These are phyloP conservation scores for Penicillium desertorum DNA, from an alignment of 495 filamentous ascomycete genomes.

Conservation along the genomic window DNA sequence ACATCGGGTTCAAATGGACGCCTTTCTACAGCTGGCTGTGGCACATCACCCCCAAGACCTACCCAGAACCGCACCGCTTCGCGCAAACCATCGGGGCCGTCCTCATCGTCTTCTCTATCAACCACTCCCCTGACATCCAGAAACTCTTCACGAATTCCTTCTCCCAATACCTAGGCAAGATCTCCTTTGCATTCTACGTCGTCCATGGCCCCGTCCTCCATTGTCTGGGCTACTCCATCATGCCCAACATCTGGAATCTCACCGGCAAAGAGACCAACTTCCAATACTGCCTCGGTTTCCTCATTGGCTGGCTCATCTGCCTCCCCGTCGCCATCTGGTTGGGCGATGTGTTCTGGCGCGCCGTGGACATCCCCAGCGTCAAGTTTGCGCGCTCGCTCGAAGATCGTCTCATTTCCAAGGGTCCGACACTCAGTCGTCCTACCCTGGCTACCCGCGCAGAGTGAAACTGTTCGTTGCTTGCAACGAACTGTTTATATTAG, in stretches of 20 bases:
- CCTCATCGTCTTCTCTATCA: slow-evolving; percentile 55
- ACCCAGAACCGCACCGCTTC: slow-evolving; percentile 46
- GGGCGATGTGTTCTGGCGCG: slow-evolving; percentile 59
- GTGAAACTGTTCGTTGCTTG: not conserved
- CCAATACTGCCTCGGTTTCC: slow-evolving; percentile 51
- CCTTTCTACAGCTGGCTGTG: slow-evolving; percentile 48
- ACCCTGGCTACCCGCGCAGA: slow-evolving; percentile 14
- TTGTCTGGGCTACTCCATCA: slow-evolving; percentile 47
- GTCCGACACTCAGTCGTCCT: slow-evolving; percentile 6
- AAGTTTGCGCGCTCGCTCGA: slow-evolving; percentile 56
- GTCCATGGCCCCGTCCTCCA: slow-evolving; percentile 61
- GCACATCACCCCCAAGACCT: slow-evolving; percentile 41
- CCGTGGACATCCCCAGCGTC: slow-evolving; percentile 58
- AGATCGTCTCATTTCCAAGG: slow-evolving; percentile 33
- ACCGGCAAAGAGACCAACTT: slow-evolving; percentile 53
- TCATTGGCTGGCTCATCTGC: slow-evolving; percentile 50
- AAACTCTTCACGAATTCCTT: slow-evolving; percentile 53
- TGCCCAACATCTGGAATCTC: slow-evolving; percentile 54
- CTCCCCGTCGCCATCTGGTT: slow-evolving; percentile 55
- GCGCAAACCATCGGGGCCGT: slow-evolving; percentile 53
- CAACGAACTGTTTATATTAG: not conserved
- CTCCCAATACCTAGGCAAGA: slow-evolving; percentile 61
- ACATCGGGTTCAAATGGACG: slow-evolving; percentile 45
- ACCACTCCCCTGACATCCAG: slow-evolving; percentile 53
- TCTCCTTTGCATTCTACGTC: slow-evolving; percentile 65